Base-by-base conservation (phyloP, 208 protist genomes). In the Acanthamoeba lenticulata region DNA sequence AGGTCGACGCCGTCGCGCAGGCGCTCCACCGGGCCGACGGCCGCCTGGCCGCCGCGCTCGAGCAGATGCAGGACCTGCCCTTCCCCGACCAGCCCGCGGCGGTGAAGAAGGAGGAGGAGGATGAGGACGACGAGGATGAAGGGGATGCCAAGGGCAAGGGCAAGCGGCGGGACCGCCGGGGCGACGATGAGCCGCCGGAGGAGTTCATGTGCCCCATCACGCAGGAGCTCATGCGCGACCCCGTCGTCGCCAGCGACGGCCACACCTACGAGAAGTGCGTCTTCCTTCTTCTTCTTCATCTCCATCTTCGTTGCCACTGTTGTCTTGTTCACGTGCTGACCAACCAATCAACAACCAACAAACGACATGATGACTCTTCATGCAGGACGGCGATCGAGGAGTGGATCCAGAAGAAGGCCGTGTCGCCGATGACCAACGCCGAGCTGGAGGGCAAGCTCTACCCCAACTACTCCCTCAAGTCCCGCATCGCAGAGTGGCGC, bases 391-490 rank as follows among this genome's bases (percentile, higher is more conserved):
- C 47, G 42, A 92, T 74, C 34, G 86, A 92, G 86, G 57, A 92
- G 86, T 92, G 86, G 86, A 65, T 92, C 47, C 57, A 92, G 32
- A 92, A 92, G 86, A 92, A 92, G 47, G 86, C 47, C 0, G 44
- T 74, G 40, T 92, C 86, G 86, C 86, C 86, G 15, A 65, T 92
- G 86, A 92, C 86, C 32, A 74, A 74, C 47, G 42, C 47, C 24
- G 36, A 24, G 27, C 60, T 92, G 34, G 86, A 92, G 55, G 38
- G 6, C 36, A 74, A 77, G 55, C 86, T 92, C 57, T 92, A 92
- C 86, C 86, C 86, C 86, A 92, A 92, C 86, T 92, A 29, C 86
- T 72, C 86, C 60, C 86, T 92, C 36, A 65, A 74, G 47, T 92
- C 86, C 15, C 49, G 86, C 86, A 92, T 92, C n/a, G 60, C 34